Percentiles rank a stretch among this genome's conserved stretches.
phyloP scores from a whole-genome alignment of 208 protist species.

The Naegleria lovaniensis region DNA sequence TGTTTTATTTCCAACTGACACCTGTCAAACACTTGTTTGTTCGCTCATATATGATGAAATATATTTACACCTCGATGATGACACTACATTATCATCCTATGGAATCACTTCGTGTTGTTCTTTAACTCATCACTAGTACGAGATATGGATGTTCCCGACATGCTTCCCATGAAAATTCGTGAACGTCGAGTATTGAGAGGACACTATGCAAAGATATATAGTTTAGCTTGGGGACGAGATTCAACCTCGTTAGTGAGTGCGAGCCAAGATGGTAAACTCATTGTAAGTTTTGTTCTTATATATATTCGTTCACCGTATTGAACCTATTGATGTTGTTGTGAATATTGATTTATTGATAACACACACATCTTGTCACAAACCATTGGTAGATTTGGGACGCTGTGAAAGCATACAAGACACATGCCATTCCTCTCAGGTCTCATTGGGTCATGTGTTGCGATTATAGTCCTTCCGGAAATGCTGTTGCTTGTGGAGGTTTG shows the following conservation, averaged over 20 bases:
- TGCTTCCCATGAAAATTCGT: conserved; percentile 38
- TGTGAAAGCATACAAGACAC: conserved; percentile 57
- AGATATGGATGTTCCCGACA: conserved; percentile 34
- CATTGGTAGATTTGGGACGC: conserved; percentile 50
- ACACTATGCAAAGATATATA: conserved; percentile 68
- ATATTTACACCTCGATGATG: too few species aligned
- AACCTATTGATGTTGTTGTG: too few species aligned
- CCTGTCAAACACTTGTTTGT: too few species aligned
- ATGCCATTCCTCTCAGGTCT: conserved; percentile 58
- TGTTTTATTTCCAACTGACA: background rate
- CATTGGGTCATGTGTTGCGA: conserved; percentile 50
- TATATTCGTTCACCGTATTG: too few species aligned
- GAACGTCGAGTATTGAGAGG: conserved; percentile 48
- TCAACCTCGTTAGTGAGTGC: conserved; percentile 54
- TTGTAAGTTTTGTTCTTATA: conserved; percentile 40
- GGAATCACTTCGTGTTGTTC: too few species aligned
- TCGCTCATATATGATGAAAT: too few species aligned
- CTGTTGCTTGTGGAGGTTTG: conserved; percentile 70
- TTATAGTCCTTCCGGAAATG: conserved; percentile 58
- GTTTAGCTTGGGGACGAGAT: conserved; percentile 62
- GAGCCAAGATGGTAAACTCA: conserved; percentile 64
- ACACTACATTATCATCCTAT: too few species aligned
- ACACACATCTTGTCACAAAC: background rate
- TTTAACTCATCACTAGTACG: conserved; percentile 33
- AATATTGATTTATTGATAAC: background rate